Evolutionary conservation across 306 rosid genomes (phyloP).

Genomic region (Vicia villosa): DNA sequence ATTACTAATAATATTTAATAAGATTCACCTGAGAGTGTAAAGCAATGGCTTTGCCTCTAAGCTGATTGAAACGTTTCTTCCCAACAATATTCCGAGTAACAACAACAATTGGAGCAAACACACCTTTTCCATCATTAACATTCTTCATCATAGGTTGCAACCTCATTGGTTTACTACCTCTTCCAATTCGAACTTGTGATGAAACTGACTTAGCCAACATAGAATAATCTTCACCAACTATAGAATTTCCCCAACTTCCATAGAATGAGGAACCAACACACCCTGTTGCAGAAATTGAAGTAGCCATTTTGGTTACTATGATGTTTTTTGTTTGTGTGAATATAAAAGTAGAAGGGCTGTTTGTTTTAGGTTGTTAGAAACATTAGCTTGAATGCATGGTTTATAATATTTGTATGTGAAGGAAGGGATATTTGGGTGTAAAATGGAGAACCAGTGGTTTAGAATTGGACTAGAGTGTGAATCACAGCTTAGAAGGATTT

Average conservation of each 20-base stretch:
- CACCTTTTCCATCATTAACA: slow-evolving; percentile 90
- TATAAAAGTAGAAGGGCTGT: background rate
- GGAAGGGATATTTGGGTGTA: slow-evolving; percentile 61
- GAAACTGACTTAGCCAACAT: slow-evolving; percentile 54
- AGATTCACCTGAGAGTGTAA: slow-evolving; percentile 84
- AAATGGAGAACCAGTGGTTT: slow-evolving; percentile 64
- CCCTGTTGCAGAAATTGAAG: slow-evolving; percentile 67
- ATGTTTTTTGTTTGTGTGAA: slow-evolving; percentile 17
- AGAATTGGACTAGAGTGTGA: slow-evolving; percentile 47
- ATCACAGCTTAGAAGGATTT: slow-evolving; percentile 25
- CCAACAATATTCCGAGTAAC: slow-evolving; percentile 73
- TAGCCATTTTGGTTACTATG: slow-evolving; percentile 52
- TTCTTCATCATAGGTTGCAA: slow-evolving; percentile 91
- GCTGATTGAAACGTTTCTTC: slow-evolving; percentile 89
- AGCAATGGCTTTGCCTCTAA: slow-evolving; percentile 98
- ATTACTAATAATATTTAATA: background rate
- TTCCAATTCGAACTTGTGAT: slow-evolving; percentile 52
- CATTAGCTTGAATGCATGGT: slow-evolving; percentile 29
- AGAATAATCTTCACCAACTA: slow-evolving; percentile 69
- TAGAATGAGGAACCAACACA: slow-evolving; percentile 62
- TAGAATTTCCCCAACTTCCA: slow-evolving; percentile 79
- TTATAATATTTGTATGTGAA: slow-evolving; percentile 52
- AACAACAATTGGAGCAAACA: slow-evolving; percentile 88
- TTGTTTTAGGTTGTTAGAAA: slow-evolving; percentile 29
- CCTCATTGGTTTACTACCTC: slow-evolving; percentile 49